Base-by-base conservation (phyloP, 75 land plant species). In the Cunninghamia lanceolata region DNA sequence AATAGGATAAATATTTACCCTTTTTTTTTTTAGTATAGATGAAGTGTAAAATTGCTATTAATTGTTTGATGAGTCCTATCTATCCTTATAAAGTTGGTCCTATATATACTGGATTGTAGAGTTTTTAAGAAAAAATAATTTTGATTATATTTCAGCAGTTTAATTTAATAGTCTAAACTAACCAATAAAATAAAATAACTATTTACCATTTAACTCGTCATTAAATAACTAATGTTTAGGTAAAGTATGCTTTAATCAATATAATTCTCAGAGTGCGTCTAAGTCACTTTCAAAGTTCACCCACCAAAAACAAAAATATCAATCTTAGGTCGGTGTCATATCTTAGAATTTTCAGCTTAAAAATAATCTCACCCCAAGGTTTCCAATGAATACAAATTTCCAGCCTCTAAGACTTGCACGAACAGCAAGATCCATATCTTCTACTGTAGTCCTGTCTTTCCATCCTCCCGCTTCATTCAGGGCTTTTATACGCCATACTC, bases 401-500 rank as follows among this genome's bases (percentile, higher is more conserved):
- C 96, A 95, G 13, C 96, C 96, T 68, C 86, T 92, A 76, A 95
- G 93, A 68, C 96, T 86, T 19, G 96, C 96, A 11, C 96, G 93
- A 82, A 95, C 96, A 4, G 96, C 96, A 86, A 95, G 85, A 76
- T 95, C 96, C 96, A 95, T 95, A 87, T 95, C 96, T 85, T 95
- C 96, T 43, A 95, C 96, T 2, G 96, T 95, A 53, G 96, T 95
- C 21, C 96, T 82, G 84, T 94, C 94, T 85, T 95, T 95, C 96
- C 96, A 95, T n/a, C 96, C 96, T 9, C 96, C 96, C 0, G 96
- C 96, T 66, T 95, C 96, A 71, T 93, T 91, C 19, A 93, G 30
- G 35, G 94, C 94, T 2, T 88, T 39, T 30, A 95, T 90, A 9
- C 96, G 71, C 96, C 96, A 95, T 25, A 95, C 93, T 35, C 96